Percentiles rank a stretch among this genome's conserved stretches.
These are phyloP conservation scores for Dichotomocladium elegans DNA, from an alignment of 371 early-diverging fungal species.

Conservation along the genomic window DNA sequence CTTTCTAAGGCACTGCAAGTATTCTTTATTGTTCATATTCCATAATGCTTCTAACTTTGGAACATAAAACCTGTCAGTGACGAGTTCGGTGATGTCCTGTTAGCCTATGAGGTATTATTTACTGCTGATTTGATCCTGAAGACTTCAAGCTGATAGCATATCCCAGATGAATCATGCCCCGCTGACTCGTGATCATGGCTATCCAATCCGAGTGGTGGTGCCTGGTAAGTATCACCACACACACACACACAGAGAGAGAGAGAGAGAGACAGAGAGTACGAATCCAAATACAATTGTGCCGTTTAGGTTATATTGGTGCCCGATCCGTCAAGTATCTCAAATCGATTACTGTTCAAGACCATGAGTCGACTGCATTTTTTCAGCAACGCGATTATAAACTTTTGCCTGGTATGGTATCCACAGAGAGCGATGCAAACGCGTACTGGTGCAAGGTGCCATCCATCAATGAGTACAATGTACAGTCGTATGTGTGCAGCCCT, in stretches of 20 bases:
- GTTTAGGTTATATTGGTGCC: conserved; percentile 74
- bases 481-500: conserved; percentile 63
- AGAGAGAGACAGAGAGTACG: too few relatives aligned
- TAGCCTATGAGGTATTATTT: conserved; percentile 64
- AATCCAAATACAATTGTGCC: not conserved
- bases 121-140: too few relatives aligned
- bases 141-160: too few relatives aligned
- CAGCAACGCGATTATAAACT: conserved; percentile 86
- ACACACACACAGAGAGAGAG: too few relatives aligned
- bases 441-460: conserved; percentile 54
- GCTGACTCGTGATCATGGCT: conserved; percentile 77
- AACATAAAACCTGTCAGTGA: conserved; percentile 21
- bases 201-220: conserved; percentile 80
- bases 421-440: conserved; percentile 36
- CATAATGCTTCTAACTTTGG: too few relatives aligned
- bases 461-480: conserved; percentile 76
- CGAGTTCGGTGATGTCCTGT: conserved; percentile 74
- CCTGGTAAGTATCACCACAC: conserved; percentile 38
- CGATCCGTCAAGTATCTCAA: conserved; percentile 82
- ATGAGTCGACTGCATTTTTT: conserved; percentile 70
- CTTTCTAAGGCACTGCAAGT: conserved; percentile 69
- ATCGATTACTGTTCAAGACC: conserved; percentile 56
- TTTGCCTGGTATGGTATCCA: conserved; percentile 53
- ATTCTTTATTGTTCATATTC: too few relatives aligned
- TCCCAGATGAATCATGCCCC: conserved; percentile 82